phyloP scores from a whole-genome alignment of 1,284 basidiomycete species.

The Leucoagaricus sp. region DNA sequence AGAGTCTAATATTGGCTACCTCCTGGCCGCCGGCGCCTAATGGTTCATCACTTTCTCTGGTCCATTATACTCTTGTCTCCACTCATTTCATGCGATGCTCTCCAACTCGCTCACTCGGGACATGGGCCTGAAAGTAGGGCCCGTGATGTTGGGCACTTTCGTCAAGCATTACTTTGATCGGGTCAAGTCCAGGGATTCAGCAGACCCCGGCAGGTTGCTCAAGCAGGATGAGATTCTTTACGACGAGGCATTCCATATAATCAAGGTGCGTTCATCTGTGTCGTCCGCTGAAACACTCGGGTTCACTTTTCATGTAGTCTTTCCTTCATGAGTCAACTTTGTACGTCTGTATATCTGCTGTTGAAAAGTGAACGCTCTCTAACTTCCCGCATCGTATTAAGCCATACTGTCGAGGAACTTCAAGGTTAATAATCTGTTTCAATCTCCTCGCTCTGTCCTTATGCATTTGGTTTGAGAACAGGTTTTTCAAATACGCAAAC shows the following conservation, averaged over 20 bases:
- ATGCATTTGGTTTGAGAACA: conserved; percentile 21
- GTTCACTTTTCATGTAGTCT: conserved; percentile 40
- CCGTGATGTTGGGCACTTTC: conserved; percentile 76
- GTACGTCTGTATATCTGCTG: conserved; percentile 34
- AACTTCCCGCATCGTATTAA: conserved; percentile 23
- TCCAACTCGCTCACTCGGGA: conserved; percentile 52
- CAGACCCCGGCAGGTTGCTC: conserved; percentile 44
- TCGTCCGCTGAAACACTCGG: no score
- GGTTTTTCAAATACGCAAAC: conserved; percentile 83
- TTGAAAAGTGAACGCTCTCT: background rate
- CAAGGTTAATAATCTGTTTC: conserved; percentile 47
- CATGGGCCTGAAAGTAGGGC: conserved; percentile 67
- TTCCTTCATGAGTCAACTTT: conserved; percentile 60
- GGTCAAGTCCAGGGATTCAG: conserved; percentile 42
- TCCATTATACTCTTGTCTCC: background rate
- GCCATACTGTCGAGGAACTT: conserved; percentile 83
- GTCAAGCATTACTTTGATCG: conserved; percentile 82
- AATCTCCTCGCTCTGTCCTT: background rate
- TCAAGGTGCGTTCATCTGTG: conserved; percentile 60
- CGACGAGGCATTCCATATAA: conserved; percentile 78
- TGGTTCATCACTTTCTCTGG: background rate
- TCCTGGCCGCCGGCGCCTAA: background rate
- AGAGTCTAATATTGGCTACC: no score
- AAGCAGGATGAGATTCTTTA: conserved; percentile 80
- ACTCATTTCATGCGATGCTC: conserved; percentile 13